Evolutionary conservation across 2,329 filamentous ascomycete genomes (phyloP), one percentile per base, ranked within the genome.

Genomic region (Colletotrichum sp.): DNA sequence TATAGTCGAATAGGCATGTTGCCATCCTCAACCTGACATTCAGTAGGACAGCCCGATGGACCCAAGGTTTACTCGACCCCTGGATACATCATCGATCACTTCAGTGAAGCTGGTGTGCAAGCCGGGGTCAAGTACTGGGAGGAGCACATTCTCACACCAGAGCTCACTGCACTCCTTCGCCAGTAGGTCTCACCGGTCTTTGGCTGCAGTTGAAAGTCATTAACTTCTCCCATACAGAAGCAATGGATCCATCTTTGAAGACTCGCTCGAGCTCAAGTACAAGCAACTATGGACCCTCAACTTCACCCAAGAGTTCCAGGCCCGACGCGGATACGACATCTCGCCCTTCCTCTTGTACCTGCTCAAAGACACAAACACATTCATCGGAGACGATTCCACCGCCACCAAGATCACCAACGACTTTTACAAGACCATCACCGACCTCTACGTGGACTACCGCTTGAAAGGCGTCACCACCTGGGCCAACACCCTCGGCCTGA

Each of bases 141-240:
- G 3, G 24, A 59, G 26, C 21, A 28, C 24, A 28, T 59, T 1
- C 26, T 59, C 21, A 59, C 24, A 24, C 55, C 55, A 26, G 55
- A 59, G 21, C 24, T 59, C 0, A 28, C 26, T 28, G 55, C 55
- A 18, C 24, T 59, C 15, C 55, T 59, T 2, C 55, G 24, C 13
- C 0, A 59, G 55, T 28, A 28, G 4, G 55, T 24, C 21, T 59
- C 16, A 12, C 6, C 5, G 4, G 9, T 59, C 12, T 0, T 26
- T 10, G 0, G 12, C 9, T 24, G 16, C 5, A 21, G n/a, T 5
- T 52, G 10, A n/a, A 49, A n/a, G 0, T 0, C 1, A n/a, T 12
- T n/a, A 49, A 52, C 10, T 1, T 52, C 0, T 52, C 2, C 5
- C 1, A 13, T 21, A 1, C 3, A 59, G 55, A 26, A 59, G 15